Evolutionary conservation across 192 early-diverging fungal genomes (phyloP).

Genomic region (Rhizophagus clarus): DNA sequence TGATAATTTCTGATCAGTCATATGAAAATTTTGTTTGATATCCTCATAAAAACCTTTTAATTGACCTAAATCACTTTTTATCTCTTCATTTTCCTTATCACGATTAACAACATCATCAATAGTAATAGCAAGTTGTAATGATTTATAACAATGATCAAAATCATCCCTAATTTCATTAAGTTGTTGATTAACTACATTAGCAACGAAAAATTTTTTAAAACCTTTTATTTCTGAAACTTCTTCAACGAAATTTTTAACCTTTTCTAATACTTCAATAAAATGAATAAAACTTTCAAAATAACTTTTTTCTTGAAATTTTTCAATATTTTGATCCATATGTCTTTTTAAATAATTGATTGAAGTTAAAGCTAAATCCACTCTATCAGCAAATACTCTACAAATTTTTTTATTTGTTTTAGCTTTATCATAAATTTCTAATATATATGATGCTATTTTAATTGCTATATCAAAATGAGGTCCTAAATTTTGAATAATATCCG

Average conservation of each 20-base stretch:
- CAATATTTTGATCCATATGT: not conserved
- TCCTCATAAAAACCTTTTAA: not conserved
- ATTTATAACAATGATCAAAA: not conserved
- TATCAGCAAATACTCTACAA: not conserved
- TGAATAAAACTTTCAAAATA: not conserved
- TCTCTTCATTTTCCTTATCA: not conserved
- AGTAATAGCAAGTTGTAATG: not conserved
- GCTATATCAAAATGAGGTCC: not conserved
- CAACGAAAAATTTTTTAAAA: not conserved
- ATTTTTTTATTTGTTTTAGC: not conserved
- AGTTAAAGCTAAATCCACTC: not conserved
- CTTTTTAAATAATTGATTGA: not conserved
- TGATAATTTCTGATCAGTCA: not conserved
- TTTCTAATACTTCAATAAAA: not conserved
- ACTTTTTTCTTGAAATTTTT: not conserved
- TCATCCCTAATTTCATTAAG: not conserved
- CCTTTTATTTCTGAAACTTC: not conserved
- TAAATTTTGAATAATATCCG: not conserved
- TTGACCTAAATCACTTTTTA: not conserved
- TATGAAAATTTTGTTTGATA: not conserved
- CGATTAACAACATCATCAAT: not conserved
- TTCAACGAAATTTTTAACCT: not conserved
- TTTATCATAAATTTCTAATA: not conserved
- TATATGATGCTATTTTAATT: not conserved
- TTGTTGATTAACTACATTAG: not conserved